These are phyloP conservation scores for Hypoxylon sp. DNA, from an alignment of 2,329 filamentous ascomycete genomes.

Conservation along the genomic window DNA sequence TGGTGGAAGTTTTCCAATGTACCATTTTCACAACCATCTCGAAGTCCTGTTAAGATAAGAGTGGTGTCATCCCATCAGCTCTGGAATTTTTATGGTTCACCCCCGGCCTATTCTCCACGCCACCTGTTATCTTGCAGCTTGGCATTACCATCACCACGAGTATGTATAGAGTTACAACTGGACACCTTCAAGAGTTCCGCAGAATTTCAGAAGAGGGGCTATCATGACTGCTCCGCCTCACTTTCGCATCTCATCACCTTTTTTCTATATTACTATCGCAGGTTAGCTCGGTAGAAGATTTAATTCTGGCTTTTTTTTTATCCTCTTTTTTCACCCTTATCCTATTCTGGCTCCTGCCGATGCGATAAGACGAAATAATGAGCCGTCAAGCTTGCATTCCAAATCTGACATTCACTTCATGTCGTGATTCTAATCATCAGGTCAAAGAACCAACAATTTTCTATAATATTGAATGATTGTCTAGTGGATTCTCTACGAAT, in stretches of 20 bases:
- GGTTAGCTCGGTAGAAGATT: background rate
- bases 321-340: background rate
- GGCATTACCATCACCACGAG: constrained; percentile 32
- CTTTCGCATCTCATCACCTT: constrained; percentile 17
- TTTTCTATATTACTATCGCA: constrained; percentile 6
- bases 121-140: constrained; percentile 18
- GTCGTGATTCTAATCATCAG: background rate
- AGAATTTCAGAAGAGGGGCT: constrained; percentile 28
- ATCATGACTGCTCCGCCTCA: constrained; percentile 36
- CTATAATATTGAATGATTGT: background rate
- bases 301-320: background rate
- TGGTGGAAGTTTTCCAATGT: constrained; percentile 14
- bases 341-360: background rate
- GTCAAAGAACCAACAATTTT: background rate
- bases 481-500: background rate
- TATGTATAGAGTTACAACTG: constrained; percentile 16
- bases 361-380: background rate
- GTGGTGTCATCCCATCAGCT: constrained; percentile 11
- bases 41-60: constrained; percentile 43
- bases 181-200: constrained; percentile 11
- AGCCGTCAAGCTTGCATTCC: background rate
- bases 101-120: constrained; percentile 15
- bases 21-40: constrained; percentile 30
- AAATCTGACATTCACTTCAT: background rate
- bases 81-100: constrained; percentile 8